These are phyloP conservation scores for Mrakia blollopis DNA, from an alignment of 768 basidiomycete genomes.

Conservation along the genomic window DNA sequence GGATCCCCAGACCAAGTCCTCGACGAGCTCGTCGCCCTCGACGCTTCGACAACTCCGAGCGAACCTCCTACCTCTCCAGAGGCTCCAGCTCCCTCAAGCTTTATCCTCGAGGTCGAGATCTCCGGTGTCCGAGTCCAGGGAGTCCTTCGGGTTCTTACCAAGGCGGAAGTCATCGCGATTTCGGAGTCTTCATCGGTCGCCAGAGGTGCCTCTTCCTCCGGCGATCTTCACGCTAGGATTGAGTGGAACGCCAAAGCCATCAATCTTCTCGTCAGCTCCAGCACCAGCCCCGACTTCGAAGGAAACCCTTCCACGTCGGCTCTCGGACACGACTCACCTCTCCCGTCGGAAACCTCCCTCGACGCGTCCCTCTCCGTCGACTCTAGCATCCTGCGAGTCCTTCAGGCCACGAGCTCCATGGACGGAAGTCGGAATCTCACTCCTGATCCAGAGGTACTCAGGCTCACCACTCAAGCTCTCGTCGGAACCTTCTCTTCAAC, in stretches of 20 bases:
- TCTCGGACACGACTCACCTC: neutral
- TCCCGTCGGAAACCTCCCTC: neutral
- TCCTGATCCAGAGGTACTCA: neutral
- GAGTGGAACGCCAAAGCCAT: conserved; percentile 9
- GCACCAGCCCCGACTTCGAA: neutral
- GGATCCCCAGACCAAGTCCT: neutral
- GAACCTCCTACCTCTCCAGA: neutral
- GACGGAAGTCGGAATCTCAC: neutral
- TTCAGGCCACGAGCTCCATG: conserved; percentile 1
- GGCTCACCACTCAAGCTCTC: conserved; percentile 8
- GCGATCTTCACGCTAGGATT: conserved; percentile 9
- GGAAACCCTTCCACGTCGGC: neutral
- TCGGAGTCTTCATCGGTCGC: conserved; percentile 5
- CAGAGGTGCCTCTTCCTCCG: neutral
- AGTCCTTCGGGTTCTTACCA: conserved; percentile 1
- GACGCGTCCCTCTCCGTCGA: conserved; percentile 4
- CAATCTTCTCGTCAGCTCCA: neutral
- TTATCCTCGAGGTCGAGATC: neutral
- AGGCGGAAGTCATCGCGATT: conserved; percentile 11
- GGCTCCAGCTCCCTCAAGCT: neutral
- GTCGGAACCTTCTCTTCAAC: neutral
- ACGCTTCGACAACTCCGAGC: neutral
- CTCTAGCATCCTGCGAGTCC: conserved; percentile 8
- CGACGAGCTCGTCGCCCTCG: neutral
- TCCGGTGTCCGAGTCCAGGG: neutral